A percentile compares a stretch with the other conserved stretches of the same genome.
Evolutionary conservation across 2,329 filamentous ascomycete species (phyloP).

Genomic region (Fusarium tjaetaba): DNA sequence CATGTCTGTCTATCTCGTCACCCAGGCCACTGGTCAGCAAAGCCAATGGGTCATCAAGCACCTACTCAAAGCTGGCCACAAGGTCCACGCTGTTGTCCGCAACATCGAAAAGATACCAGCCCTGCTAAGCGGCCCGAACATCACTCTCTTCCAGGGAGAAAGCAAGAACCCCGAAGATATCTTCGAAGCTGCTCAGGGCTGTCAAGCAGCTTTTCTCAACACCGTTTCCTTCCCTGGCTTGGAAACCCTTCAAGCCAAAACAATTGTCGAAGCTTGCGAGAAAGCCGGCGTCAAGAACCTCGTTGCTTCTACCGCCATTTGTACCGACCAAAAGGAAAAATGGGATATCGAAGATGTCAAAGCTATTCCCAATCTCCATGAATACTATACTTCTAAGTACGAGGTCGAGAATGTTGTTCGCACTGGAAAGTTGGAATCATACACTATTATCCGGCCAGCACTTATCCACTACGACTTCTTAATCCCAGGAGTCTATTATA

Average conservation of each 20-base stretch:
- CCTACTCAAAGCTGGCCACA: constrained; percentile 48
- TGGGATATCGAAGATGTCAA: constrained; percentile 39
- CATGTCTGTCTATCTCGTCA: constrained; percentile 49
- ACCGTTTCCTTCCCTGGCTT: constrained; percentile 43
- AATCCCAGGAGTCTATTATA: constrained; percentile 29
- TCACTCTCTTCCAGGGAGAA: constrained; percentile 51
- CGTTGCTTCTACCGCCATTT: constrained; percentile 42
- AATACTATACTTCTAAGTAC: constrained; percentile 52
- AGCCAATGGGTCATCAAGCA: constrained; percentile 45
- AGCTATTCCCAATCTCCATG: constrained; percentile 19
- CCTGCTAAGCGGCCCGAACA: constrained; percentile 36
- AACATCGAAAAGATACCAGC: constrained; percentile 45
- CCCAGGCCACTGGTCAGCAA: constrained; percentile 50
- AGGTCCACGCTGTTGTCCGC: constrained; percentile 51
- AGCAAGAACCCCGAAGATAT: constrained; percentile 47
- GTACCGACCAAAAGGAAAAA: constrained; percentile 19
- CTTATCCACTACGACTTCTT: constrained; percentile 46
- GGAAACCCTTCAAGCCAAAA: constrained; percentile 46
- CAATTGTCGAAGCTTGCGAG: constrained; percentile 45
- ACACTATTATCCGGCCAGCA: constrained; percentile 49
- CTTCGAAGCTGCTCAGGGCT: constrained; percentile 47
- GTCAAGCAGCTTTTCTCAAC: constrained; percentile 46
- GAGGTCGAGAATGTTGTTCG: constrained; percentile 49
- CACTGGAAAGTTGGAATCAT: constrained; percentile 41
- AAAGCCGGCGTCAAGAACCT: constrained; percentile 46